A percentile compares a stretch with the other conserved stretches of the same genome.
phyloP scores from a whole-genome alignment of 1,139 yeast genomes.

The Kodamaea arcana region DNA sequence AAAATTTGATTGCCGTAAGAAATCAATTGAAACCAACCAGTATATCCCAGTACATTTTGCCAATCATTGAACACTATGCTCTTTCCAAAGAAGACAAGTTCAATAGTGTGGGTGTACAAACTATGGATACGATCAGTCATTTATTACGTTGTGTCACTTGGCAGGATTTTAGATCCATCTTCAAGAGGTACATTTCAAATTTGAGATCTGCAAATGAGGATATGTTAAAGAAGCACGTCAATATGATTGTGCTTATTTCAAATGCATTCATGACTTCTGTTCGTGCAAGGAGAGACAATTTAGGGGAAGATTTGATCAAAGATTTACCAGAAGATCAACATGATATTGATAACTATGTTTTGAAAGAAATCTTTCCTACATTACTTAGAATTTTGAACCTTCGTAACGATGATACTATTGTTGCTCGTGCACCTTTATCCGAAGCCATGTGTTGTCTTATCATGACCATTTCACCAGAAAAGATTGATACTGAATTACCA shows the following conservation, averaged over 20 bases:
- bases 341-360: constrained; percentile 51
- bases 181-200: constrained; percentile 64
- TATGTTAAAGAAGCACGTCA: constrained; percentile 55
- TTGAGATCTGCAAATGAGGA: constrained; percentile 47
- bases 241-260: constrained; percentile 61
- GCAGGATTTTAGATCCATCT: constrained; percentile 76
- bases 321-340: constrained; percentile 33
- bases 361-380: constrained; percentile 58
- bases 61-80: constrained; percentile 78
- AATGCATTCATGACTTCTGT: constrained; percentile 38
- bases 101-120: constrained; percentile 70
- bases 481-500: constrained; percentile 61
- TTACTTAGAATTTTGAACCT: constrained; percentile 55
- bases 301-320: constrained; percentile 18
- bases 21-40: constrained; percentile 51
- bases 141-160: constrained; percentile 62
- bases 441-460: constrained; percentile 76
- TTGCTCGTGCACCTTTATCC: constrained; percentile 72
- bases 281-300: constrained; percentile 7
- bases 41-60: constrained; percentile 77
- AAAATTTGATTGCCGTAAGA: constrained; percentile 43
- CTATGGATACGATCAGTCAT: constrained; percentile 59
- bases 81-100: constrained; percentile 55
- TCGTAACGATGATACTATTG: constrained; percentile 75
- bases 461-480: constrained; percentile 57